Evolutionary conservation across 163 green algal genomes (phyloP), one percentile per base, ranked within the genome.

Genomic region (Chlamydomonas reinhardtii): DNA sequence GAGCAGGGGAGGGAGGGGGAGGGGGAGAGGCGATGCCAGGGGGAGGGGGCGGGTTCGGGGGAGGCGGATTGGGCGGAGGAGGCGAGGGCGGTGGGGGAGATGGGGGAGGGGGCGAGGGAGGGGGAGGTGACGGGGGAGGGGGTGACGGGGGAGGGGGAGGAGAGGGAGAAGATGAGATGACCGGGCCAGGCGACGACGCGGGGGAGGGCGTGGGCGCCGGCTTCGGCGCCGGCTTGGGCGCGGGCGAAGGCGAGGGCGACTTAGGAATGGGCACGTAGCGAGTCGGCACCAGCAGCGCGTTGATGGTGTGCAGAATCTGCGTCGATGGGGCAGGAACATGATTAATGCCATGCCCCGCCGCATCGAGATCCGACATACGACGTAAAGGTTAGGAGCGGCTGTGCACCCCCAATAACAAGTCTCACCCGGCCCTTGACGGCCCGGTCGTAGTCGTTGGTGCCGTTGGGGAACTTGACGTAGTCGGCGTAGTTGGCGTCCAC

Each of bases 351-450:
- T n/a, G n/a, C n/a, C n/a, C n/a, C n/a, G n/a, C n/a, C n/a, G n/a
- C n/a, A n/a, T n/a, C n/a, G n/a, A n/a, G n/a, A n/a, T n/a, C n/a
- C n/a, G n/a, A n/a, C n/a, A n/a, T n/a, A n/a, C n/a, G n/a, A n/a
- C n/a, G n/a, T n/a, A n/a, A n/a, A n/a, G n/a, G n/a, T n/a, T n/a
- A n/a, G n/a, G n/a, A n/a, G n/a, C n/a, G n/a, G n/a, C n/a, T n/a
- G n/a, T n/a, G n/a, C n/a, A n/a, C n/a, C n/a, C n/a, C n/a, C n/a
- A n/a, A n/a, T n/a, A n/a, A n/a, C n/a, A n/a, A n/a, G n/a, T 16
- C 62, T 69, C 48, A 85, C 79, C 69, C 79, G 69, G 32, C 79
- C 79, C 25, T 72, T 62, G 34, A 78, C 62, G 2, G 52, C 2
- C 24, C 73, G 64, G 69, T 85, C 65, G 68, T 52, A 78, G 29